Evolutionary conservation across 2,329 filamentous ascomycete species (phyloP).

Genomic region (Neospermospora avenae): DNA sequence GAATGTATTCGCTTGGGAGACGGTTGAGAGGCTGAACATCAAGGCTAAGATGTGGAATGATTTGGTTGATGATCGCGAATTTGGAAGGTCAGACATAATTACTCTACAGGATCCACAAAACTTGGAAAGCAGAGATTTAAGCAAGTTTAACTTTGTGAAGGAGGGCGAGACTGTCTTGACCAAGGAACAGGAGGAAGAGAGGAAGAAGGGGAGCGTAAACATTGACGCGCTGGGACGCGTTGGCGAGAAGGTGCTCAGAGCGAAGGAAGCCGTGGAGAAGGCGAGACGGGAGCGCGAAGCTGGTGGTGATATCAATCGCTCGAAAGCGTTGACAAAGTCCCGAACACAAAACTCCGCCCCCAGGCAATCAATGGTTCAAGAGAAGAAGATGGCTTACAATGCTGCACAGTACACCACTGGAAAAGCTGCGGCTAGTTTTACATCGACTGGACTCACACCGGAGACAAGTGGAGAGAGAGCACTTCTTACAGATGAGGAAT

Average conservation of each 20-base stretch:
- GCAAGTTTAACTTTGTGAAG: conserved; percentile 82
- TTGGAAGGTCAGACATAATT: conserved; percentile 87
- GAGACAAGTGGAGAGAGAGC: conserved; percentile 87
- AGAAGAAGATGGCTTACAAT: conserved; percentile 70
- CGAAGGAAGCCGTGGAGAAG: conserved; percentile 90
- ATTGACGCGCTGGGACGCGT: conserved; percentile 73
- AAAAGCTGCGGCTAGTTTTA: conserved; percentile 88
- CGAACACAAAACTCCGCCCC: conserved; percentile 34
- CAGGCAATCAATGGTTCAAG: conserved; percentile 46
- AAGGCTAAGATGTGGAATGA: conserved; percentile 96
- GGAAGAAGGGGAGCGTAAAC: conserved; percentile 70
- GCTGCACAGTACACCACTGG: conserved; percentile 89
- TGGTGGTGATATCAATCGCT: conserved; percentile 55
- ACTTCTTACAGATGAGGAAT: conserved; percentile 88
- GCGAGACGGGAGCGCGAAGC: conserved; percentile 72
- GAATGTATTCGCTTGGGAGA: conserved; percentile 96
- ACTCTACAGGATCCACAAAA: conserved; percentile 96
- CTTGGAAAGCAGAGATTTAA: conserved; percentile 75
- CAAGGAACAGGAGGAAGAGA: conserved; percentile 66
- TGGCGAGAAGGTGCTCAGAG: conserved; percentile 79
- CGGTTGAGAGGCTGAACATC: conserved; percentile 90
- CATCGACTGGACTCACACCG: conserved; percentile 88
- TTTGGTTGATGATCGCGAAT: conserved; percentile 81
- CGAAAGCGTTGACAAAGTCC: conserved; percentile 39
- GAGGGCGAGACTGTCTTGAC: conserved; percentile 72